Base-by-base conservation (phyloP, 345 rosid species). In the Lagerstroemia speciosa region DNA sequence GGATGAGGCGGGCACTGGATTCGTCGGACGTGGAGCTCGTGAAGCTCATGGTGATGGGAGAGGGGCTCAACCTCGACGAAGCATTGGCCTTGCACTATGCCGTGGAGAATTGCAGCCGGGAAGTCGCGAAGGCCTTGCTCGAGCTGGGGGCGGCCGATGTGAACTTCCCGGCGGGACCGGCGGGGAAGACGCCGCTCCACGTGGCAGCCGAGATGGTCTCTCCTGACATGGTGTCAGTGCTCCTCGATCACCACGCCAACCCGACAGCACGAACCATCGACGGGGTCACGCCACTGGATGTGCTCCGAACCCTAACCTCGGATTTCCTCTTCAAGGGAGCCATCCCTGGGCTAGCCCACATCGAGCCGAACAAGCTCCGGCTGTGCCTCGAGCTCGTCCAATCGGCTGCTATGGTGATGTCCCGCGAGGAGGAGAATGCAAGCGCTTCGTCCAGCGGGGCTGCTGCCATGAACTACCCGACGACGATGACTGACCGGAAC, bases 301-400 rank as follows among this genome's bases (percentile, higher is more conserved):
- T 92, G 58, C 89, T 95, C n/a, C 73, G 97, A 75, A 95, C 91
- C 76, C 86, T 95, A 76, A 95, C 99, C 17, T 92, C 99, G 0
- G 98, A 95, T 82, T 95, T 95, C 86, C 86, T 95, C 83, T 95
- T 92, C 83, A 95, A 95, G 80, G 99, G 98, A 75, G 98, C 97
- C 24, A 90, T 95, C 36, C 99, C 98, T 8, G 99, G 97, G 74
- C 62, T 92, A 37, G 84, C 89, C 55, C 99, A 95, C 73, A 87
- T 95, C 36, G 99, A 95, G 60, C 99, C 97, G 0, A 95, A 92
- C 75, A 92, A 95, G 81, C 87, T 95, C 0, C 80, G 99, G 78
- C 85, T 95, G 48, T 95, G 99, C 70, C 89, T 95, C 0, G 99
- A 95, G 84, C 89, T 95, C 29, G 99, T 95, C 41, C 99, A 95